Percentiles rank a stretch among this genome's conserved stretches.
phyloP scores from a whole-genome alignment of 2,329 filamentous ascomycete species.

The Penicillium sp. region DNA sequence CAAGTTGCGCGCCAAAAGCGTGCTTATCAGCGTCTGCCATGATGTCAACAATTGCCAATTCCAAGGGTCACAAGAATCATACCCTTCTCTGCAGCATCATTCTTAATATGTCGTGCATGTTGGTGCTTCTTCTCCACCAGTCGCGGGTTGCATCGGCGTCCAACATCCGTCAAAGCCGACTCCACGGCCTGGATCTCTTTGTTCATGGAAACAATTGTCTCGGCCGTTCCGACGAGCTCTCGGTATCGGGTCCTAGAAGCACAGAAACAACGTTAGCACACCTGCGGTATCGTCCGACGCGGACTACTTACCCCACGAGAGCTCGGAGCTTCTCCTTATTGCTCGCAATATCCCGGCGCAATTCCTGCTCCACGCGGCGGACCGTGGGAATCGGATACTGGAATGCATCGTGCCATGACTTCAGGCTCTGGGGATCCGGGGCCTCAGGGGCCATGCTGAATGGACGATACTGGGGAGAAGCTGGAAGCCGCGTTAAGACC shows the following conservation, averaged over 20 bases:
- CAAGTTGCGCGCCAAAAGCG: constrained; percentile 56
- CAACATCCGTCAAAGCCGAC: constrained; percentile 67
- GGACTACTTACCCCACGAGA: constrained; percentile 59
- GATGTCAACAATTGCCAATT: constrained; percentile 15
- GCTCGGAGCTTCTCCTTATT: constrained; percentile 66
- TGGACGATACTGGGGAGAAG: constrained; percentile 8
- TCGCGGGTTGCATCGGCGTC: constrained; percentile 71
- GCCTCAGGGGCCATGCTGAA: constrained; percentile 53
- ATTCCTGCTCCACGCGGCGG: constrained; percentile 62
- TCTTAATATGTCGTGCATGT: constrained; percentile 54
- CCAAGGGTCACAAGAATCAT: constrained; percentile 1
- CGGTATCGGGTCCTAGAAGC: constrained; percentile 66
- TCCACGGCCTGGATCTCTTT: constrained; percentile 73
- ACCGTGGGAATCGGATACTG: constrained; percentile 63
- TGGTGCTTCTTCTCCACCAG: constrained; percentile 65
- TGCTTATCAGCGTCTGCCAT: constrained; percentile 42
- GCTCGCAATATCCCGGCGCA: constrained; percentile 60
- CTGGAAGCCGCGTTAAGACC: constrained; percentile 5
- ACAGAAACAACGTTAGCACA: not conserved
- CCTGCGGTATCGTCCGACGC: constrained; percentile 6
- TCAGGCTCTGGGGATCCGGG: constrained; percentile 56
- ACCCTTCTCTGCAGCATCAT: constrained; percentile 34
- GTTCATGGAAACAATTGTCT: constrained; percentile 91
- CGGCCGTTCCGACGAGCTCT: constrained; percentile 84
- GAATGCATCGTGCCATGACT: constrained; percentile 67